Evolutionary conservation across 768 basidiomycete genomes (phyloP), one percentile per base, ranked within the genome.

Genomic region (Phlegmacium glaucopus): DNA sequence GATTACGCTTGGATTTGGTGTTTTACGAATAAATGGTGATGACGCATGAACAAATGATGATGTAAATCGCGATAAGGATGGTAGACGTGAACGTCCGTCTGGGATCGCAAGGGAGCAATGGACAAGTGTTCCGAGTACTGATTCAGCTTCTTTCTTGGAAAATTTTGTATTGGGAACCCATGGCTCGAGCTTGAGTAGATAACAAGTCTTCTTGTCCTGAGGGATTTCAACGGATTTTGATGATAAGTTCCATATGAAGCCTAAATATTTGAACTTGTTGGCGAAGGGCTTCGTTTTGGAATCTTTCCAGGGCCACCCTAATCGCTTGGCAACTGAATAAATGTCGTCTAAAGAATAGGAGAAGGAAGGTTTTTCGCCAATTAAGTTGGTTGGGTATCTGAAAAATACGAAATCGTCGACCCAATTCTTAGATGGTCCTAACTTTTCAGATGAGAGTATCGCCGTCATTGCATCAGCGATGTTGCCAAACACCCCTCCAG

Each of bases 261-360:
- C 68, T 1, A 72, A 55, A 39, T 73, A 75, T 16, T 35, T 50
- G 48, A 72, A 70, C 0, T 29, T 12, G 4, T 47, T 3, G 3
- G 53, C 36, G 27, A 71, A 71, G 0, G 61, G 59, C 0, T 41
- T 28, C 9, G 55, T 61, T 46, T 72, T 71, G 0, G 58, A 56
- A 0, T 27, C 42, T 29, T 67, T 63, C 70, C 69, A 72, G 1
- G 70, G 70, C 64, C 66, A 67, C 0, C 69, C 68, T 0, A 72
- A 49, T 0, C 42, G 28, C 0, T 46, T 42, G 0, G 67, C 62
- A 6, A 66, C 32, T 0, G 41, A 9, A 44, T 55, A 65, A 9
- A 68, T 61, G 11, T 56, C 45, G 7, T 56, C 48, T 1, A 60
- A 57, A 17, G 50, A 44, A 42, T 62, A 65, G 0, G 42, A 15